phyloP scores from a whole-genome alignment of 305 asterid genomes.

The Plantago lanceolata region DNA sequence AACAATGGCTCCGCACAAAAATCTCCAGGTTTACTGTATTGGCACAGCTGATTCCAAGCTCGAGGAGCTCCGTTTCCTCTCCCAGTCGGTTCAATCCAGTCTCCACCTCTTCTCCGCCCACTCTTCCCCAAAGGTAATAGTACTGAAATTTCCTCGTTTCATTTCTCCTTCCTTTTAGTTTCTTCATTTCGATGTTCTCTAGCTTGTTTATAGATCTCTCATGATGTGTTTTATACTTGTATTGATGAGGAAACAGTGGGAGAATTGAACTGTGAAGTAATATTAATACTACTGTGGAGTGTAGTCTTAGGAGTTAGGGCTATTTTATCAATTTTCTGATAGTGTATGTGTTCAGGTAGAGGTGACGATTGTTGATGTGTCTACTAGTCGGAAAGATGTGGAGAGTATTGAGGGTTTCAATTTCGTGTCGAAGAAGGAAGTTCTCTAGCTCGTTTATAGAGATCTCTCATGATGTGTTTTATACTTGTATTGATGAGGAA shows the following conservation, averaged over 20 bases:
- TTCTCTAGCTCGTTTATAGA: constrained; percentile 19
- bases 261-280: no score
- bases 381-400: not conserved
- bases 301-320: no score
- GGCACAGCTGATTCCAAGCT: constrained; percentile 93
- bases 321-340: no score
- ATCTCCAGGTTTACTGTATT: constrained; percentile 52
- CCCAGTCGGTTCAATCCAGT: constrained; percentile 48
- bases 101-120: constrained; percentile 44
- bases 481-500: no score
- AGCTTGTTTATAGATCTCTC: no score
- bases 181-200: not conserved
- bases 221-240: no score
- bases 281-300: no score
- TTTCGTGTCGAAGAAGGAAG: constrained; percentile 53
- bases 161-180: not conserved
- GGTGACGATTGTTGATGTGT: no score
- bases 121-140: constrained; percentile 49
- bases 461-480: no score
- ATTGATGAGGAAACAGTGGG: no score
- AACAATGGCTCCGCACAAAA: constrained; percentile 21
- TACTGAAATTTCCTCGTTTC: not conserved
- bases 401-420: constrained; percentile 50
- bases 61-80: constrained; percentile 65
- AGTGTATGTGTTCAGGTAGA: no score